These are phyloP conservation scores for Houttuynia cordata DNA, from an alignment of 164 flowering plant species.

Conservation along the genomic window DNA sequence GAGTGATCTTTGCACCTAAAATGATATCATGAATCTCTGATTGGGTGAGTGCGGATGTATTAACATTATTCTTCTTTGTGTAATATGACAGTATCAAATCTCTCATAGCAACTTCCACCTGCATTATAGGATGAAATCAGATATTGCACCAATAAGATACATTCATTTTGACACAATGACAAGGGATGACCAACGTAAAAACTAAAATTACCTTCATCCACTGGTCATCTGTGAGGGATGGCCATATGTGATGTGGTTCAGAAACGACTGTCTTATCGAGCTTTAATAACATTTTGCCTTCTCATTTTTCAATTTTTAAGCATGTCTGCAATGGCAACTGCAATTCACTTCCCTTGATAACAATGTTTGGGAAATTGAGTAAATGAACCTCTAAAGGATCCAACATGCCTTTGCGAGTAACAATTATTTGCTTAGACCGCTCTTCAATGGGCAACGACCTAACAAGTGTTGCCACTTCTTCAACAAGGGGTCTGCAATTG, in stretches of 20 bases:
- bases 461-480: slow-evolving; percentile 98
- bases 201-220: no score
- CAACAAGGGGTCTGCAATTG: no score
- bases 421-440: slow-evolving; percentile 96
- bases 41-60: no score
- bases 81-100: slow-evolving; percentile 95
- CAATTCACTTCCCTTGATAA: no score
- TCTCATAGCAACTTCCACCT: no score
- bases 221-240: slow-evolving; percentile 92
- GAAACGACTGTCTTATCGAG: slow-evolving; percentile 86
- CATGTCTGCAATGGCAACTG: no score
- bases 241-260: slow-evolving; percentile 99
- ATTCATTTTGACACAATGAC: no score
- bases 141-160: no score
- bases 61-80: slow-evolving; percentile 99
- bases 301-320: no score
- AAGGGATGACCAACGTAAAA: no score
- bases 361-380: slow-evolving; percentile 96
- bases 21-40: no score
- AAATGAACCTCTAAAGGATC: slow-evolving; percentile 98
- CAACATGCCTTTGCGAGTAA: slow-evolving; percentile 98
- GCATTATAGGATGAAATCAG: slow-evolving; percentile 19
- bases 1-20: no score
- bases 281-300: slow-evolving; percentile 94
- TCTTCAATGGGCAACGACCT: slow-evolving; percentile 98